Base-by-base conservation (phyloP, 108 stramenopile species). In the Nitzschia palea region DNA sequence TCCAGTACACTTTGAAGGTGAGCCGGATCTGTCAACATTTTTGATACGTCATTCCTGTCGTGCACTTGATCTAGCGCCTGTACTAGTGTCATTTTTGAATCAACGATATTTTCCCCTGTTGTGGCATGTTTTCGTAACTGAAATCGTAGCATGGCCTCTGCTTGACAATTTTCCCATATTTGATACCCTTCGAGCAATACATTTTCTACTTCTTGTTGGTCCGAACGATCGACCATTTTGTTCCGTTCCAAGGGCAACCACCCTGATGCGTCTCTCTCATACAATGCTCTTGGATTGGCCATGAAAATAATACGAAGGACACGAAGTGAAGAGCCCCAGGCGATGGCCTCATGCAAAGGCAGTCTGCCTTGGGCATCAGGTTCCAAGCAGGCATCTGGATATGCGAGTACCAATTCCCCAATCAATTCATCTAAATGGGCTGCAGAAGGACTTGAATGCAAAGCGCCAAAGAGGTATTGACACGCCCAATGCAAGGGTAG, bases 291-390 rank as follows among this genome's bases (percentile, higher is more conserved):
- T 14, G 67, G 67, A 9, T 29, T 59, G 3, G 67, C 67, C 42
- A 57, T 31, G 20, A 68, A 43, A 5, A 68, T 56, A 14, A 28
- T 15, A 30, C 23, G 34, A 29, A 68, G 34, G 5, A 29, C 28
- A 22, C 9, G 10, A 23, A 34, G 42, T 6, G 57, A 59, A n/a
- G 67, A 36, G 10, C 42, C 42, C 33, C 54, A 37, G 15, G 53
- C 42, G 4, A 68, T 28, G 20, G 67, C 67, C 37, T 58, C 56
- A 40, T 68, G 67, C 32, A 68, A 54, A 4, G 67, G 57, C 26
- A 59, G n/a, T 44, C 43, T 31, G 20, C 67, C 67, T 0, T 59
- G 23, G 8, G 27, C 25, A 36, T 68, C 67, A 14, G 25, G 23
- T 4, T 28, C 15, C 3, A 15, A 22, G 4, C 60, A 62, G 10